Evolutionary conservation across 495 filamentous ascomycete genomes (phyloP).

Genomic region (Viridothelium virens): DNA sequence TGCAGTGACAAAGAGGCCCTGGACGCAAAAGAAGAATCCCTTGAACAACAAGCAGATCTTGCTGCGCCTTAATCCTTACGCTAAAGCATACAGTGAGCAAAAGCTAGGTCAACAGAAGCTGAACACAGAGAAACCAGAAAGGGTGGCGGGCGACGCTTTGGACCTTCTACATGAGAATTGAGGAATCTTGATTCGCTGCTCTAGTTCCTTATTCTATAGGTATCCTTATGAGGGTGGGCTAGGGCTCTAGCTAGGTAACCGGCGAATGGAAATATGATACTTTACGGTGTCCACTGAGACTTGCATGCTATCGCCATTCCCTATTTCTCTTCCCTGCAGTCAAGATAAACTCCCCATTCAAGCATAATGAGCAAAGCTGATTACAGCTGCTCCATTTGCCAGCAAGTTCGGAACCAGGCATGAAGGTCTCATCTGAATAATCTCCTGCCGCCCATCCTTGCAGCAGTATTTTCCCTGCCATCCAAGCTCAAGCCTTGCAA

Average conservation of each 20-base stretch:
- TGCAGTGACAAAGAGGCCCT: slow-evolving; percentile 76
- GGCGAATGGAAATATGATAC: background rate
- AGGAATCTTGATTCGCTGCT: slow-evolving; percentile 8
- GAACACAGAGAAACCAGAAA: slow-evolving; percentile 48
- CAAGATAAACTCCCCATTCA: background rate
- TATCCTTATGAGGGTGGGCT: background rate
- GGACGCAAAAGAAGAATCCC: slow-evolving; percentile 99
- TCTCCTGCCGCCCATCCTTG: slow-evolving; percentile 32
- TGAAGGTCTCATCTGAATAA: slow-evolving; percentile 33
- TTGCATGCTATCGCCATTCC: background rate
- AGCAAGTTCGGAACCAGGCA: background rate
- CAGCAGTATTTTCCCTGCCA: slow-evolving; percentile 31
- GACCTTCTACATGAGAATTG: slow-evolving; percentile 51
- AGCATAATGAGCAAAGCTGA: background rate
- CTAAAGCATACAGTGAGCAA: slow-evolving; percentile 73
- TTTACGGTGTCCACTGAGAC: background rate
- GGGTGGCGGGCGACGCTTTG: slow-evolving; percentile 43
- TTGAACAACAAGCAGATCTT: slow-evolving; percentile 95
- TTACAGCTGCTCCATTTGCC: background rate
- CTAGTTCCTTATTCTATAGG: background rate
- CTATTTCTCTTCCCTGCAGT: background rate
- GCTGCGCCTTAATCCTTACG: slow-evolving; percentile 96
- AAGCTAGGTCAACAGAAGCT: slow-evolving; percentile 61
- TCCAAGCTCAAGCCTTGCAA: slow-evolving; percentile 65
- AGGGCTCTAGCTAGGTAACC: background rate